A percentile compares a stretch with the other conserved stretches of the same genome.
Conservation (phyloP, 805 yeast genomes). For the Saccharomycopsis sp. region DNA sequence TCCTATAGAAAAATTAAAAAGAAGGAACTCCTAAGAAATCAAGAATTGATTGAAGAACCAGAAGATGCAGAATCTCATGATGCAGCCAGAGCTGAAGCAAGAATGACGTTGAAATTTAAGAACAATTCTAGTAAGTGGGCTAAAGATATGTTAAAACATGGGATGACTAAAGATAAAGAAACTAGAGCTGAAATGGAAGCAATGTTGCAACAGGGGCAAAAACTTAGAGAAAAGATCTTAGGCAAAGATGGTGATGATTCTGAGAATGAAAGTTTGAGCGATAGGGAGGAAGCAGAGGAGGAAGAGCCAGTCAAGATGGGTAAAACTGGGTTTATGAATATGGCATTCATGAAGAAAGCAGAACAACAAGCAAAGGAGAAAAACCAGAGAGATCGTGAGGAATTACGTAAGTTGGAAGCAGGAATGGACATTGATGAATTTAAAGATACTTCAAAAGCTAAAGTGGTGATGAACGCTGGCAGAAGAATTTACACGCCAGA, state of each 20-base stretch:
- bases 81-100: slow-evolving; percentile 74
- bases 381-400: slow-evolving; percentile 47
- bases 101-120: slow-evolving; percentile 89
- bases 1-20: slow-evolving; percentile 79
- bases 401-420: slow-evolving; percentile 42
- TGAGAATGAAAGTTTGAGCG: slow-evolving; percentile 45
- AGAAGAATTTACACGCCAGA: slow-evolving; percentile 74
- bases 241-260: slow-evolving; percentile 46
- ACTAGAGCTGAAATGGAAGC: slow-evolving; percentile 89
- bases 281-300: slow-evolving; percentile 29
- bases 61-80: slow-evolving; percentile 59
- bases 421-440: slow-evolving; percentile 39
- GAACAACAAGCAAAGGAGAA: slow-evolving; percentile 58
- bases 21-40: slow-evolving; percentile 68
- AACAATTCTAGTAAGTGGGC: slow-evolving; percentile 82
- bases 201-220: slow-evolving; percentile 84
- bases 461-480: slow-evolving; percentile 57
- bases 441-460: slow-evolving; percentile 35
- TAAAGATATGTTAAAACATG: slow-evolving; percentile 78
- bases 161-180: slow-evolving; percentile 79
- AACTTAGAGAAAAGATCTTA: slow-evolving; percentile 61
- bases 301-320: slow-evolving; percentile 46
- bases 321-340: slow-evolving; percentile 80
- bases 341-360: slow-evolving; percentile 95
- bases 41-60: slow-evolving; percentile 46